Evolutionary conservation across 2,329 filamentous ascomycete species (phyloP), one percentile per base, ranked within the genome.

Genomic region (Pyrenophora teres): DNA sequence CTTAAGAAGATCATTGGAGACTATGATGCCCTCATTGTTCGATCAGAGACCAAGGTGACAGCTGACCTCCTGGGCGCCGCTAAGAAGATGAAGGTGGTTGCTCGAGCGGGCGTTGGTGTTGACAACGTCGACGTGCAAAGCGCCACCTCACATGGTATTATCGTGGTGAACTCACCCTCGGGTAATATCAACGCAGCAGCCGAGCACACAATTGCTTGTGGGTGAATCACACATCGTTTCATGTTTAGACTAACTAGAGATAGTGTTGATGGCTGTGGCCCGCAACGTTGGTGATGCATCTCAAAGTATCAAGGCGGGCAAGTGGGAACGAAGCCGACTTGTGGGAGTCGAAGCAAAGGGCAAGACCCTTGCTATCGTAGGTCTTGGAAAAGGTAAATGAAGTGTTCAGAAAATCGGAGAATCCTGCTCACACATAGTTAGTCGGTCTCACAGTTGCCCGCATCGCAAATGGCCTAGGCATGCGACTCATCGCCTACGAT

Each of bases 121-220:
- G 89, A 93, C 75, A 92, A 93, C 74, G 89, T 94, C 41, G 80
- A 93, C 67, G 86, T 93, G 0, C 78, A 84, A 30, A 83, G 85
- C 6, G 89, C 89, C 2, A 93, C 89, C 0, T 79, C 82, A 33
- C 79, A 85, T 46, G 90, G 90, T 16, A 86, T 93, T 53, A 86
- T 92, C 43, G 89, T 94, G 2, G 86, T 93, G 48, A 94, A 93
- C 71, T 88, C 84, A 21, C 89, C 90, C 0, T 83, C 84, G 15
- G 90, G 90, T 2, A 94, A 94, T 68, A 91, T 92, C 60, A 83
- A 88, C 50, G 89, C 90, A 0, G 90, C 89, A 0, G 89, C 89
- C 0, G 89, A 92, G 68, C 89, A 92, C 64, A 91, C 89, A 0
- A 82, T 92, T 46, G 86, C 74, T 10, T 54, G 74, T 76, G 40